Evolutionary conservation across 140 eudicot genomes (phyloP).

Genomic region (Senecio squalidus): DNA sequence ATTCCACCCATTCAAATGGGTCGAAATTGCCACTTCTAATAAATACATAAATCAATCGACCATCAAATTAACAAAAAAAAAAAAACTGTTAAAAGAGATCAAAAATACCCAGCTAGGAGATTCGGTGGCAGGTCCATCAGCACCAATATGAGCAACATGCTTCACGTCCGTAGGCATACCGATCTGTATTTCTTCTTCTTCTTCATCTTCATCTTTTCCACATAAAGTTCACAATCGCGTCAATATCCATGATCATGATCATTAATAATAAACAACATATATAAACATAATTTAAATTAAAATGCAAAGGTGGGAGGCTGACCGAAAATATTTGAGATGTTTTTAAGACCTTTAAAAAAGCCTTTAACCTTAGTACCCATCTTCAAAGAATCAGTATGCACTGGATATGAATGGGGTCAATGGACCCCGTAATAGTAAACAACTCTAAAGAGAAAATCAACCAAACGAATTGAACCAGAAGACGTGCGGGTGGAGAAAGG

Average conservation of each 20-base stretch:
- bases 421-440: constrained; percentile 29
- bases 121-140: constrained; percentile 26
- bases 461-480: constrained; percentile 20
- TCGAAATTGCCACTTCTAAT: not conserved
- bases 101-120: constrained; percentile 38
- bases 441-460: constrained; percentile 20
- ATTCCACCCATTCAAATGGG: not conserved
- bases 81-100: not conserved
- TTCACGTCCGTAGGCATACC: constrained; percentile 50
- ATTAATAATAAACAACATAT: too few relatives aligned
- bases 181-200: constrained; percentile 35
- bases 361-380: constrained; percentile 52
- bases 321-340: constrained; percentile 47
- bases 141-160: constrained; percentile 45
- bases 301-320: not conserved
- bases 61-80: not conserved
- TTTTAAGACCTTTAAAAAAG: constrained; percentile 44
- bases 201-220: constrained; percentile 17
- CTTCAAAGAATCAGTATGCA: constrained; percentile 22
- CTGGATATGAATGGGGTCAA: constrained; percentile 30
- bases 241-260: not conserved
- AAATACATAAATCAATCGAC: not conserved
- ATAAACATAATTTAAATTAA: not conserved
- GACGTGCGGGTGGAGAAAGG: constrained; percentile 11
- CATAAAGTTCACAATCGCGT: not conserved